A percentile compares a stretch with the other conserved stretches of the same genome.
Evolutionary conservation across 179 eudicot genomes (phyloP).

Genomic region (Actinidia polygama): DNA sequence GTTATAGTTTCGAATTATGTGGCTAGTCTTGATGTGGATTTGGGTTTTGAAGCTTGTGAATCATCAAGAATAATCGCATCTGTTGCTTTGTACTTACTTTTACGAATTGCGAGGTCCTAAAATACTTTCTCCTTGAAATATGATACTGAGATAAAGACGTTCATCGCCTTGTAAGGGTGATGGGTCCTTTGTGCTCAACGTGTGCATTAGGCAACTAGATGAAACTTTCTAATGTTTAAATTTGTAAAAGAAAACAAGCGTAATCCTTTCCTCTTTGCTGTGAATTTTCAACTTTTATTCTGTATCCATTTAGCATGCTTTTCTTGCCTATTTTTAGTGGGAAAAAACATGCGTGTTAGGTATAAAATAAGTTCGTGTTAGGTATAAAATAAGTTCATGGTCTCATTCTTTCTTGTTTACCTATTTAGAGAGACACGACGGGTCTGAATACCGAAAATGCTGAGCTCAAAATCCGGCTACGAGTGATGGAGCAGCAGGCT

Average conservation of each 20-base stretch:
- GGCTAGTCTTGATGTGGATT: neutral
- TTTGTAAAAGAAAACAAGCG: no score
- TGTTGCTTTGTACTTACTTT: neutral
- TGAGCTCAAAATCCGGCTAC: slow-evolving; percentile 65
- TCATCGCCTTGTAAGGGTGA: neutral
- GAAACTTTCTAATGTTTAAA: neutral
- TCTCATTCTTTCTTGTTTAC: neutral
- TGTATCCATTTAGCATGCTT: no score
- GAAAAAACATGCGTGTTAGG: neutral
- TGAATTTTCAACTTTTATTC: no score
- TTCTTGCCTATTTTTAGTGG: no score
- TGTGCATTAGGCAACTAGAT: neutral
- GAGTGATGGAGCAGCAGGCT: slow-evolving; percentile 71
- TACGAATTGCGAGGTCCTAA: neutral
- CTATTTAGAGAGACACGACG: slow-evolving; percentile 54
- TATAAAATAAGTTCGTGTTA: neutral
- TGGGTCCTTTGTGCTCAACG: neutral
- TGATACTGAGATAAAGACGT: neutral
- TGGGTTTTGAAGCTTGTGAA: neutral
- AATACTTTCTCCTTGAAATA: neutral
- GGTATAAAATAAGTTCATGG: neutral
- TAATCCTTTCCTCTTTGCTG: neutral
- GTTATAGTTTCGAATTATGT: neutral
- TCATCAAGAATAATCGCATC: neutral
- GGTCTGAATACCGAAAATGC: slow-evolving; percentile 60